Conservation (phyloP, 2,329 filamentous ascomycete species). For the Epichloe glyceriae region DNA sequence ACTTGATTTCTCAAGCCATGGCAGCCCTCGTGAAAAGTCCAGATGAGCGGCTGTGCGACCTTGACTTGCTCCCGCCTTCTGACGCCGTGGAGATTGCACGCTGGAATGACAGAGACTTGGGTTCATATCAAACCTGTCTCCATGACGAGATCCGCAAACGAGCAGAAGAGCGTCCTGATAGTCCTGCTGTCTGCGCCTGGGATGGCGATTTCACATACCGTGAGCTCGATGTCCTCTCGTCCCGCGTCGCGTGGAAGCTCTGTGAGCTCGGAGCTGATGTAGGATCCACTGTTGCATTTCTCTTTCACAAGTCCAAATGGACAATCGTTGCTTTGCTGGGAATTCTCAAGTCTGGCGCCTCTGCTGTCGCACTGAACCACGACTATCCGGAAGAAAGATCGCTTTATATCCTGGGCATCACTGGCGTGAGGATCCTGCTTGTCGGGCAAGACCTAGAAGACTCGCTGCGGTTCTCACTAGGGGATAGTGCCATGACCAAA, state of each 20-base stretch:
- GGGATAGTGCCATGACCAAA: too few relatives aligned
- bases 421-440: background rate
- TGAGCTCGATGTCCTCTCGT: conserved; percentile 13
- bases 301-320: conserved; percentile 20
- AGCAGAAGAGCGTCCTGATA: conserved; percentile 6
- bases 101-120: too few relatives aligned
- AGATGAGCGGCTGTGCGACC: too few relatives aligned
- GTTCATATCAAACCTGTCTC: too few relatives aligned
- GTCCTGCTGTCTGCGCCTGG: conserved; percentile 18
- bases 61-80: too few relatives aligned
- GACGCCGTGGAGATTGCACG: too few relatives aligned
- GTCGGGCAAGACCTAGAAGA: too few relatives aligned
- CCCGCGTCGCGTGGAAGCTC: conserved; percentile 12
- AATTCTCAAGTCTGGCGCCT: conserved; percentile 21
- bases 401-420: conserved; percentile 6
- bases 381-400: too few relatives aligned
- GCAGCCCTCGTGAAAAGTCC: too few relatives aligned
- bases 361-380: conserved; percentile 18
- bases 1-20: too few relatives aligned
- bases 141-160: too few relatives aligned
- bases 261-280: conserved; percentile 11
- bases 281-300: conserved; percentile 15
- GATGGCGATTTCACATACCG: conserved; percentile 18
- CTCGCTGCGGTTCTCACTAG: too few relatives aligned
- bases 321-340: conserved; percentile 18